Evolutionary conservation across 768 basidiomycete genomes (phyloP).

Genomic region (Tephrocybe rancida): DNA sequence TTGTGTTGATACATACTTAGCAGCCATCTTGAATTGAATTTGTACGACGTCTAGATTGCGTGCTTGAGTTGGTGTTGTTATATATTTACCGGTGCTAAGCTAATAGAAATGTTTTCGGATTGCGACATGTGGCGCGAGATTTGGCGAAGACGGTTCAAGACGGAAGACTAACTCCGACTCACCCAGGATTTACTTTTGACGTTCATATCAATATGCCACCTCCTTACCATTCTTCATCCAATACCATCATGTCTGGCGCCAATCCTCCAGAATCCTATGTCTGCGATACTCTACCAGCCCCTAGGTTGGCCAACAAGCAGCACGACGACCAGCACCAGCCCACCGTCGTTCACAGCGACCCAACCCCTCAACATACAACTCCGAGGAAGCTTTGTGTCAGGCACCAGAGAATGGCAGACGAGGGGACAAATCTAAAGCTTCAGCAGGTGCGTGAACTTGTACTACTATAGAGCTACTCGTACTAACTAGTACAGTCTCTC

Average conservation of each 20-base stretch:
- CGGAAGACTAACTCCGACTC: conserved; percentile 7
- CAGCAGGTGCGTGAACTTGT: conserved; percentile 67
- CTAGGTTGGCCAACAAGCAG: conserved; percentile 45
- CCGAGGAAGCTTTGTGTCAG: conserved; percentile 86
- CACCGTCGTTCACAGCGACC: conserved; percentile 15
- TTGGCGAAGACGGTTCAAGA: conserved; percentile 23
- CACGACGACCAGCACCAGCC: conserved; percentile 8
- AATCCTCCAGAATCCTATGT: conserved; percentile 41
- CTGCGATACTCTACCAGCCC: conserved; percentile 74
- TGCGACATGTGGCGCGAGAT: conserved; percentile 48
- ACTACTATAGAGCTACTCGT: neutral
- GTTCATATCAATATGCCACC: conserved; percentile 6
- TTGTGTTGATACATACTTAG: conserved; percentile 9
- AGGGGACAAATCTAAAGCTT: conserved; percentile 88
- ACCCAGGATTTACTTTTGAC: neutral
- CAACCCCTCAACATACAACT: conserved; percentile 36
- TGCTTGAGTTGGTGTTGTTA: conserved; percentile 19
- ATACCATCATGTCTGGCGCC: conserved; percentile 25
- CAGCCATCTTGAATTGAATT: conserved; percentile 51
- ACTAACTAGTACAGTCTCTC: conserved; percentile 63
- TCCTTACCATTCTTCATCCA: neutral
- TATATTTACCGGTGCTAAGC: no score
- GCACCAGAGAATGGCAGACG: conserved; percentile 96
- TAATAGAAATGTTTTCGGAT: conserved; percentile 18
- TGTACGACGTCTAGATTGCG: conserved; percentile 20